Percentiles rank a stretch among this genome's conserved stretches.
Evolutionary conservation across 2,329 filamentous ascomycete species (phyloP).

Genomic region (Neopestalotiopsis sp.): DNA sequence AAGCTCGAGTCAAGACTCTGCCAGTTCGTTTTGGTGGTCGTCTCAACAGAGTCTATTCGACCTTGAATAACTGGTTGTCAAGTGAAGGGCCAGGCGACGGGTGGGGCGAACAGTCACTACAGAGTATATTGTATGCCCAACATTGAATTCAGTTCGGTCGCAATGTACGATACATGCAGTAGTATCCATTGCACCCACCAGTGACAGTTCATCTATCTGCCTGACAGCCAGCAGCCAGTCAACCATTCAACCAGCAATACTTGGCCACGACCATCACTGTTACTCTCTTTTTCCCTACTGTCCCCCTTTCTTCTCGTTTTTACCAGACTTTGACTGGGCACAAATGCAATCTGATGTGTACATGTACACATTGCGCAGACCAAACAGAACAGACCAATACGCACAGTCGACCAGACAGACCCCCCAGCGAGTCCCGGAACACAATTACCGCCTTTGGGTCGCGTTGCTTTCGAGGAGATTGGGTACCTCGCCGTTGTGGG

Average conservation of each 20-base stretch:
- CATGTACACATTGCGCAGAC: no score
- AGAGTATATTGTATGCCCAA: not conserved
- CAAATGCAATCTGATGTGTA: not conserved
- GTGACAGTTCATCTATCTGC: no score
- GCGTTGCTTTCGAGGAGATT: not conserved
- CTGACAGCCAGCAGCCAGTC: no score
- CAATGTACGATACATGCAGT: not conserved
- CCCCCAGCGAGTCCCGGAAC: not conserved
- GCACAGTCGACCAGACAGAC: no score
- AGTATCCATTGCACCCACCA: no score
- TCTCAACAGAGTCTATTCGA: not conserved
- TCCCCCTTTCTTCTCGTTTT: not conserved
- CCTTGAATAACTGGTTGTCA: not conserved
- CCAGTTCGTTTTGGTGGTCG: not conserved
- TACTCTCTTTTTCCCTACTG: not conserved
- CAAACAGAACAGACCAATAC: no score
- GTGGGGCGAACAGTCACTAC: not conserved
- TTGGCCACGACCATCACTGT: no score
- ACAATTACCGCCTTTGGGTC: conserved; percentile 1
- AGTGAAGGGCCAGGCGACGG: not conserved
- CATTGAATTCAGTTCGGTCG: no score
- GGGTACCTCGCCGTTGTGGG: not conserved
- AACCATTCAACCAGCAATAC: no score
- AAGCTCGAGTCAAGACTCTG: not conserved
- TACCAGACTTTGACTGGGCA: not conserved